A percentile compares a stretch with the other conserved stretches of the same genome.
Conservation (phyloP, 805 yeast genomes). For the Wickerhamomyces queroliae region DNA sequence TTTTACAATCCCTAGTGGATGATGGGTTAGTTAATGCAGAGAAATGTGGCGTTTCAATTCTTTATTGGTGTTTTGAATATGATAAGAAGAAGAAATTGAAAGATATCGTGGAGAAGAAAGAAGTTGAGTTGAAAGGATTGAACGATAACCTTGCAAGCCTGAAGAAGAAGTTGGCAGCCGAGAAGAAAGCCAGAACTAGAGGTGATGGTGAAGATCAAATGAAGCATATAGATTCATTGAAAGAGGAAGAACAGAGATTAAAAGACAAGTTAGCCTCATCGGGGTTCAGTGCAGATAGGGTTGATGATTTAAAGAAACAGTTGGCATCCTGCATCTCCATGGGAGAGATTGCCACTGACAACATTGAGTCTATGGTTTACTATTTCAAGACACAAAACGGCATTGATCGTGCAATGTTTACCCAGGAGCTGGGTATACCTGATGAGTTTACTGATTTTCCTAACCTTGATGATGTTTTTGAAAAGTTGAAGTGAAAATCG, state of each 20-base stretch:
- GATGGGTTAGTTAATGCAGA: slow-evolving; percentile 44
- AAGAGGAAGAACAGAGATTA: slow-evolving; percentile 5
- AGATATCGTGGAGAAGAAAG: slow-evolving; percentile 4
- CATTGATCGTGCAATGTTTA: slow-evolving; percentile 24
- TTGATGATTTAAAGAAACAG: slow-evolving; percentile 4
- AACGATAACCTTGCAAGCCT: slow-evolving; percentile 8
- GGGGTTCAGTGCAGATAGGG: slow-evolving; percentile 10
- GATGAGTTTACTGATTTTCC: slow-evolving; percentile 30
- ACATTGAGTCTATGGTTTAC: slow-evolving; percentile 33
- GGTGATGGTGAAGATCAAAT: slow-evolving; percentile 2
- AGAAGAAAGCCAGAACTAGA: neutral
- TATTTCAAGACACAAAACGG: slow-evolving; percentile 28
- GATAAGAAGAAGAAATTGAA: slow-evolving; percentile 21
- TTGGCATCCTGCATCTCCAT: slow-evolving; percentile 7
- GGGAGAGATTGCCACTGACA: slow-evolving; percentile 27
- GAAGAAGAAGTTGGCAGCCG: slow-evolving; percentile 8
- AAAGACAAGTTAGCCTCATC: slow-evolving; percentile 5
- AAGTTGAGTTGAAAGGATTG: slow-evolving; percentile 10
- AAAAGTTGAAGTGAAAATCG: neutral
- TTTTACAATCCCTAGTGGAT: slow-evolving; percentile 40
- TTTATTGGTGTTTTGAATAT: slow-evolving; percentile 45
- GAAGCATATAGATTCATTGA: slow-evolving; percentile 10
- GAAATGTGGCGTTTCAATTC: slow-evolving; percentile 48
- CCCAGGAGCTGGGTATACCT: slow-evolving; percentile 38
- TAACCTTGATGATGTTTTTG: slow-evolving; percentile 4